Conservation (phyloP, 257 asterid genomes). For the Lycium barbarum region DNA sequence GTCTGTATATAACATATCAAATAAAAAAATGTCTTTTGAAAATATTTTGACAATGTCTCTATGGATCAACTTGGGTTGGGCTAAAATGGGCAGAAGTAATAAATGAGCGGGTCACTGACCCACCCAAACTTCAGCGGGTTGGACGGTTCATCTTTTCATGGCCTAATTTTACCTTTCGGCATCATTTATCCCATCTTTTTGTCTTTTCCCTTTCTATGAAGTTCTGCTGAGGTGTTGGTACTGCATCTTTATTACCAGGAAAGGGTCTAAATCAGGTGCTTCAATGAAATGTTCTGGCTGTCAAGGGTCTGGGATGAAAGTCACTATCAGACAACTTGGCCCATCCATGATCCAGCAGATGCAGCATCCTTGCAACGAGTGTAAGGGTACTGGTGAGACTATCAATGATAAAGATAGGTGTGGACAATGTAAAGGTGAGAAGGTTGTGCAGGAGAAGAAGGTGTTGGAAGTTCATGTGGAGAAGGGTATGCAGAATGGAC, state of each 20-base stretch:
- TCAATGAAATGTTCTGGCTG: constrained; percentile 39
- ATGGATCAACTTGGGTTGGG: no score
- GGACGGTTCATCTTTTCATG: no score
- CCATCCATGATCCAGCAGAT: constrained; percentile 42
- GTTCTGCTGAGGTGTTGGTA: background rate
- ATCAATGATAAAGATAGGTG: constrained; percentile 38
- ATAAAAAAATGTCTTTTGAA: no score
- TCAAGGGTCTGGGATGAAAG: constrained; percentile 40
- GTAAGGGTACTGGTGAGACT: constrained; percentile 38
- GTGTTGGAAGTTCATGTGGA: constrained; percentile 39
- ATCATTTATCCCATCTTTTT: background rate
- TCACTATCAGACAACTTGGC: constrained; percentile 34
- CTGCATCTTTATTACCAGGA: constrained; percentile 9
- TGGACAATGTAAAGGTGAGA: constrained; percentile 40
- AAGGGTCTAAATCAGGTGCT: constrained; percentile 39
- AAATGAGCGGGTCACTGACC: no score
- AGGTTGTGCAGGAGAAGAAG: constrained; percentile 39
- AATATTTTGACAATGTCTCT: no score
- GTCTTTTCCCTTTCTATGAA: background rate
- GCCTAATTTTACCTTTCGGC: background rate
- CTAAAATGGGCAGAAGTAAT: no score
- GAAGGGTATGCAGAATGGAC: constrained; percentile 40
- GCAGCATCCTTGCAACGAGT: constrained; percentile 40
- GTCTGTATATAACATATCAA: no score
- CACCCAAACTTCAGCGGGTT: no score